phyloP scores from a whole-genome alignment of 139 green algal species.

The Edaphochlamys debaryana region DNA sequence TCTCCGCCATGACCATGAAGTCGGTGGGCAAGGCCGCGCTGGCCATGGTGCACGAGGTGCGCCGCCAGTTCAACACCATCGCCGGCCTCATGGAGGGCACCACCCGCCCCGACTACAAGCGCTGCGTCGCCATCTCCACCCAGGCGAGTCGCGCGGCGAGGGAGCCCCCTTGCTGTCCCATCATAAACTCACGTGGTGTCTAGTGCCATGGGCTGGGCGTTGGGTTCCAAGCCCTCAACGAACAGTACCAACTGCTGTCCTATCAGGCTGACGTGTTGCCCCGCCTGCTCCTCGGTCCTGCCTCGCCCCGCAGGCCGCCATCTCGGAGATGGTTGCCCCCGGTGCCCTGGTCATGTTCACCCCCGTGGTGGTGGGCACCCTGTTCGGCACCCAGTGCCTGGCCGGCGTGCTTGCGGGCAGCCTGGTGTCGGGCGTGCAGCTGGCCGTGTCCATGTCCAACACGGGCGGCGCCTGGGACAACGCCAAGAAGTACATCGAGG shows the following conservation, averaged over 20 bases:
- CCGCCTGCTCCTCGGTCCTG: no score
- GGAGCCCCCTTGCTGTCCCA: no score
- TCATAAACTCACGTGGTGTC: no score
- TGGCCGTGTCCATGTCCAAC: slow-evolving; percentile 97
- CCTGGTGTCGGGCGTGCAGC: slow-evolving; percentile 96
- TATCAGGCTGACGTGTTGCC: no score
- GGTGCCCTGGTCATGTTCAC: slow-evolving; percentile 93
- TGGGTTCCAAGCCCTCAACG: no score
- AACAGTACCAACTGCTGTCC: no score
- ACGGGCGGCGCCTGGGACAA: slow-evolving; percentile 99
- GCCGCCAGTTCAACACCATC: slow-evolving; percentile 95
- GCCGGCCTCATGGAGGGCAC: slow-evolving; percentile 94
- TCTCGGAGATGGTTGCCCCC: slow-evolving; percentile 95
- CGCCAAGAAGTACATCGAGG: slow-evolving; percentile 98
- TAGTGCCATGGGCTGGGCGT: no score
- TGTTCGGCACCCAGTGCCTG: slow-evolving; percentile 85
- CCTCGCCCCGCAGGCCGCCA: slow-evolving; percentile 67
- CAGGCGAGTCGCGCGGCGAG: no score
- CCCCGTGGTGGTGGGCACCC: slow-evolving; percentile 84
- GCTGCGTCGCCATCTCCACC: slow-evolving; percentile 93
- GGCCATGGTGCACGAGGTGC: slow-evolving; percentile 90
- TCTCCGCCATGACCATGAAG: slow-evolving; percentile 99
- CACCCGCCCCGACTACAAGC: slow-evolving; percentile 88
- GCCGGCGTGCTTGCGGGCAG: slow-evolving; percentile 89
- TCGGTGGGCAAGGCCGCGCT: slow-evolving; percentile 92